Percentiles rank a stretch among this genome's conserved stretches.
phyloP scores from a whole-genome alignment of 805 yeast species.

The Dipodascus albidus region DNA sequence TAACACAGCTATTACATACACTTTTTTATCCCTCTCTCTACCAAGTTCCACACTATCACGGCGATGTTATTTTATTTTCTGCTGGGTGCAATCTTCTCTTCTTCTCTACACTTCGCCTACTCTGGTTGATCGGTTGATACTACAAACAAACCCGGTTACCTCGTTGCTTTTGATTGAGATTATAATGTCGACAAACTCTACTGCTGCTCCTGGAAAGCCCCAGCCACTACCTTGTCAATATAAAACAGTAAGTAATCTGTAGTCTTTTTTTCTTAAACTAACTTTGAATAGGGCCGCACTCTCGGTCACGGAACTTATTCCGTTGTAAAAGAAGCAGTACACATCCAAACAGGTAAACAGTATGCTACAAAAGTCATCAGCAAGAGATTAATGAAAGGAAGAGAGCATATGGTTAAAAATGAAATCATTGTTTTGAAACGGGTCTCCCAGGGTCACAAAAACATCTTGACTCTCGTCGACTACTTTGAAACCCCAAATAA shows the following conservation, averaged over 20 bases:
- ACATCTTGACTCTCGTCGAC: conserved; percentile 52
- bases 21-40: neutral
- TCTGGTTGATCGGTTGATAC: neutral
- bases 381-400: conserved; percentile 39
- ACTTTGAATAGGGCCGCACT: conserved; percentile 19
- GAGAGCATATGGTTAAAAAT: conserved; percentile 45
- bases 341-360: conserved; percentile 29
- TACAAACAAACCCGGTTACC: too few relatives aligned
- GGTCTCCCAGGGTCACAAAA: conserved; percentile 38
- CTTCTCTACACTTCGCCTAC: neutral
- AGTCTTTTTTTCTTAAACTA: neutral
- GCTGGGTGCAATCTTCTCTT: neutral
- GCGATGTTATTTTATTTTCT: neutral
- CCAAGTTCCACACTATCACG: neutral
- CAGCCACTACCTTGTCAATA: conserved; percentile 19
- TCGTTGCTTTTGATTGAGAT: too few relatives aligned
- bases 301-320: conserved; percentile 35
- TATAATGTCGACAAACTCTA: neutral
- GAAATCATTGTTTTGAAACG: conserved; percentile 48
- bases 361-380: conserved; percentile 46
- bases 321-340: conserved; percentile 32
- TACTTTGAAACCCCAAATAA: conserved; percentile 56
- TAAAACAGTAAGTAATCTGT: conserved; percentile 11
- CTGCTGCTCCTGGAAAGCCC: conserved; percentile 6
- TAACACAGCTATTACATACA: neutral